Conservation (phyloP, 1,139 yeast species). For the Suhomyces taliae region DNA sequence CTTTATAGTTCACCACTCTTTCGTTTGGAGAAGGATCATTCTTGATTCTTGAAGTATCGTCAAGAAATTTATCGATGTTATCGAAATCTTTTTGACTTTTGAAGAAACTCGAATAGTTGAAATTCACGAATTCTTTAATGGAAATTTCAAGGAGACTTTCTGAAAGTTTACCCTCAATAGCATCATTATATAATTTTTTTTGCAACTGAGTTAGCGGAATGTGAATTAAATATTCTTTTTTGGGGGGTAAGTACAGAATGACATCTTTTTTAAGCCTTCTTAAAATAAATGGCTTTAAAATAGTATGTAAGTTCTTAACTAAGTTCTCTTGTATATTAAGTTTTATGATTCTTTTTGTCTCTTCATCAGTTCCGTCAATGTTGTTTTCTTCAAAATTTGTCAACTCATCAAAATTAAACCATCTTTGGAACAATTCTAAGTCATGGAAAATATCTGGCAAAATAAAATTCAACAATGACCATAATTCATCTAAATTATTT, state of each 20-base stretch:
- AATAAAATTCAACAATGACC: slow-evolving; percentile 87
- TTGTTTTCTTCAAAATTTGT: slow-evolving; percentile 35
- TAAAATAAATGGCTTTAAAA: slow-evolving; percentile 81
- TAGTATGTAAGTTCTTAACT: slow-evolving; percentile 78
- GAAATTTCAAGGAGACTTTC: slow-evolving; percentile 42
- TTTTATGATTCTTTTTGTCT: slow-evolving; percentile 47
- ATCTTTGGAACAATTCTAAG: slow-evolving; percentile 81
- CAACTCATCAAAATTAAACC: slow-evolving; percentile 80
- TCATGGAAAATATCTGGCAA: slow-evolving; percentile 93
- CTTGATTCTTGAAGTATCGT: not conserved
- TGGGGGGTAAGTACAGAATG: slow-evolving; percentile 69
- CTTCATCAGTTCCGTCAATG: slow-evolving; percentile 26
- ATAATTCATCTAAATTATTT: slow-evolving; percentile 81
- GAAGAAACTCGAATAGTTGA: slow-evolving; percentile 28
- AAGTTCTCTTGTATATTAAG: slow-evolving; percentile 65
- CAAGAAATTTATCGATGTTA: slow-evolving; percentile 41
- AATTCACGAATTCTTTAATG: slow-evolving; percentile 46
- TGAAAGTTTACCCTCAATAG: slow-evolving; percentile 49
- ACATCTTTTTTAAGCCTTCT: slow-evolving; percentile 80
- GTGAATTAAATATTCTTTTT: slow-evolving; percentile 82
- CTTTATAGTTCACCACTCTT: slow-evolving; percentile 16
- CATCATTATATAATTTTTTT: slow-evolving; percentile 59
- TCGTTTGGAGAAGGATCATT: not conserved
- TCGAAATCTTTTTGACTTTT: slow-evolving; percentile 19
- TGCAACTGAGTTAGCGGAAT: slow-evolving; percentile 67